A percentile compares a stretch with the other conserved stretches of the same genome.
These are phyloP conservation scores for Discostella stelligera DNA, from an alignment of 352 stramenopile genomes.

Conservation along the genomic window DNA sequence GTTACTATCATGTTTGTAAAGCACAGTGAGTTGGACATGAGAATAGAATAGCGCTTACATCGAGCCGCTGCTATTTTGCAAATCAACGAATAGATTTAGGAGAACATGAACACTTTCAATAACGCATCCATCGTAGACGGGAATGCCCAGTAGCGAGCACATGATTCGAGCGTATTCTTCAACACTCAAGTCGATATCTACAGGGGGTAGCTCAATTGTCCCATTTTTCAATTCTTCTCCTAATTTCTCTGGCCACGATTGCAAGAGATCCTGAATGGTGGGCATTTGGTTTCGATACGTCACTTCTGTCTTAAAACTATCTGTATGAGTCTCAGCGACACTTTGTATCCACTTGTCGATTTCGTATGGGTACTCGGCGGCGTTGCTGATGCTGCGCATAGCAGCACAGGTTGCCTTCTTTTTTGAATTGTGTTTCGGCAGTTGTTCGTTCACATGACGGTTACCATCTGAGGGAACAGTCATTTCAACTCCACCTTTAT, in stretches of 20 bases:
- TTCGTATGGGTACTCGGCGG: slow-evolving; percentile 89
- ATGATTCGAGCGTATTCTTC: slow-evolving; percentile 91
- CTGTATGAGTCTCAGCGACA: slow-evolving; percentile 91
- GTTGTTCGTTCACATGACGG: slow-evolving; percentile 91
- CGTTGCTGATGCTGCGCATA: slow-evolving; percentile 91
- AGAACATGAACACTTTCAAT: slow-evolving; percentile 93
- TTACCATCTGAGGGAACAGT: slow-evolving; percentile 95
- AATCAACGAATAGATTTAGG: slow-evolving; percentile 90
- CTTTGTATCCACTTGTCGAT: slow-evolving; percentile 94
- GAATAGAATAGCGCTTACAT: background rate
- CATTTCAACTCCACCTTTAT: slow-evolving; percentile 88
- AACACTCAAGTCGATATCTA: slow-evolving; percentile 89
- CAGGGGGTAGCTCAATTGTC: slow-evolving; percentile 77
- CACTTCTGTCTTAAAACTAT: slow-evolving; percentile 89
- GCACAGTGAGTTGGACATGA: background rate
- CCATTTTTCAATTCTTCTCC: slow-evolving; percentile 75
- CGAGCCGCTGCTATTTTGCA: background rate
- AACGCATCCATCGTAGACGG: slow-evolving; percentile 88
- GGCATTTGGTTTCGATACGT: slow-evolving; percentile 16
- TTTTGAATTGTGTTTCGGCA: slow-evolving; percentile 92
- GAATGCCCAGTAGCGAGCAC: slow-evolving; percentile 92
- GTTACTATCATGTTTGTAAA: background rate
- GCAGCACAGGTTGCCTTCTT: slow-evolving; percentile 88
- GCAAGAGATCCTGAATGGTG: slow-evolving; percentile 28
- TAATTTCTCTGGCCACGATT: slow-evolving; percentile 86